These are phyloP conservation scores for Panaeolus papilionaceus DNA, from an alignment of 768 basidiomycete genomes.

Conservation along the genomic window DNA sequence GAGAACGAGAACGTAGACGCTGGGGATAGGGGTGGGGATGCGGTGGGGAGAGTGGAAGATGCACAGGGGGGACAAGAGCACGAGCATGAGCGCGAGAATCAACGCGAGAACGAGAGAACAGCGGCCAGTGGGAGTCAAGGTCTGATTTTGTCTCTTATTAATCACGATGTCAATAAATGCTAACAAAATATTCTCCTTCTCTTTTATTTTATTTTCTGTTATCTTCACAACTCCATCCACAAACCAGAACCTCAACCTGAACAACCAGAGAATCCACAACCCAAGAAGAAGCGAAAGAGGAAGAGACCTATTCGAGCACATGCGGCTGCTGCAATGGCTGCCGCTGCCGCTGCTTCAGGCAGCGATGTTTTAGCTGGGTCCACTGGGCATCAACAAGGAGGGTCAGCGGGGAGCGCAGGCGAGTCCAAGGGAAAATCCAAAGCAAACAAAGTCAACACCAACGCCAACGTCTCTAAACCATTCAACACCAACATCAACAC, in stretches of 20 bases:
- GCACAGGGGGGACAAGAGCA: not conserved
- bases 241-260: not conserved
- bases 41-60: constrained; percentile 17
- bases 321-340: not conserved
- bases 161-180: not conserved
- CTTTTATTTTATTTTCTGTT: no score
- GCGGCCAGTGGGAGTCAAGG: constrained; percentile 22
- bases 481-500: not conserved
- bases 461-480: not conserved
- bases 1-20: constrained; percentile 19
- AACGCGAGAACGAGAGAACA: constrained; percentile 23
- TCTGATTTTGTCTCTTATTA: constrained; percentile 22
- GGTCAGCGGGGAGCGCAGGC: not conserved
- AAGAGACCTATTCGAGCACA: not conserved
- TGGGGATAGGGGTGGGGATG: constrained; percentile 11
- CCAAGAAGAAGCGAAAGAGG: not conserved
- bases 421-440: not conserved
- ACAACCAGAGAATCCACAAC: not conserved
- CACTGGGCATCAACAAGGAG: not conserved
- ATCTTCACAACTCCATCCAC: not conserved
- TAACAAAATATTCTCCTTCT: no score
- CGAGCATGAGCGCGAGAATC: no score
- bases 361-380: not conserved
- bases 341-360: not conserved
- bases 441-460: not conserved